A percentile compares a stretch with the other conserved stretches of the same genome.
These are phyloP conservation scores for Epichloe uncinata DNA, from an alignment of 2,329 filamentous ascomycete species.

Conservation along the genomic window DNA sequence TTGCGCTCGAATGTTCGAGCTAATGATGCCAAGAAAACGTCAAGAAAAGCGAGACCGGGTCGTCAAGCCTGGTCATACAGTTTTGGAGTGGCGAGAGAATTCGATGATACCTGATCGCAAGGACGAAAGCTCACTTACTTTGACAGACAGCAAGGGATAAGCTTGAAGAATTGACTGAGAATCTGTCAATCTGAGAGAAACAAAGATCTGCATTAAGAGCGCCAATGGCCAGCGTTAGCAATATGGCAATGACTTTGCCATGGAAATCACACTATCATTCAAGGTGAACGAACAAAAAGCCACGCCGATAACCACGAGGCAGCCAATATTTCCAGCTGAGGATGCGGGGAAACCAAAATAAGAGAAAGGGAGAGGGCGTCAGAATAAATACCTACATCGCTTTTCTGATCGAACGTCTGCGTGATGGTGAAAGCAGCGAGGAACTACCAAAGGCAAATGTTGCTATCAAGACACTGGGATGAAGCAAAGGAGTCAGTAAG, in stretches of 20 bases:
- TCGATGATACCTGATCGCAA: background rate
- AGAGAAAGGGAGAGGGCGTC: too few relatives aligned
- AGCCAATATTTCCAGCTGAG: background rate
- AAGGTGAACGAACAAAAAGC: background rate
- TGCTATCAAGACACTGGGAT: constrained; percentile 39
- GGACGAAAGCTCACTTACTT: constrained; percentile 6
- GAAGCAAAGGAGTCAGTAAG: constrained; percentile 47
- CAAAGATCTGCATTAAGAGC: background rate
- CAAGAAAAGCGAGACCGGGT: background rate
- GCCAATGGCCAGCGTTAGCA: background rate
- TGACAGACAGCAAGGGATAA: constrained; percentile 20
- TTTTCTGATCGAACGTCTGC: constrained; percentile 13
- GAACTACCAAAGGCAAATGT: constrained; percentile 26
- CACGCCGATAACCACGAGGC: background rate
- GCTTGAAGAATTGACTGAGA: constrained; percentile 13
- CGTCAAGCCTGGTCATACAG: background rate
- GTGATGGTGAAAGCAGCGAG: constrained; percentile 17
- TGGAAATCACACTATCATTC: background rate
- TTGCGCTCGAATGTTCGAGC: background rate
- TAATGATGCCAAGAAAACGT: background rate
- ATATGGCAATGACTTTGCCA: background rate
- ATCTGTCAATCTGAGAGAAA: background rate
- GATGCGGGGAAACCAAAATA: background rate
- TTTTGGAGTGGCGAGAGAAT: background rate
- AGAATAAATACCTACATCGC: constrained; percentile 14